A percentile compares a stretch with the other conserved stretches of the same genome.
Evolutionary conservation across 306 rosid species (phyloP).

Genomic region (Rosa rugosa): DNA sequence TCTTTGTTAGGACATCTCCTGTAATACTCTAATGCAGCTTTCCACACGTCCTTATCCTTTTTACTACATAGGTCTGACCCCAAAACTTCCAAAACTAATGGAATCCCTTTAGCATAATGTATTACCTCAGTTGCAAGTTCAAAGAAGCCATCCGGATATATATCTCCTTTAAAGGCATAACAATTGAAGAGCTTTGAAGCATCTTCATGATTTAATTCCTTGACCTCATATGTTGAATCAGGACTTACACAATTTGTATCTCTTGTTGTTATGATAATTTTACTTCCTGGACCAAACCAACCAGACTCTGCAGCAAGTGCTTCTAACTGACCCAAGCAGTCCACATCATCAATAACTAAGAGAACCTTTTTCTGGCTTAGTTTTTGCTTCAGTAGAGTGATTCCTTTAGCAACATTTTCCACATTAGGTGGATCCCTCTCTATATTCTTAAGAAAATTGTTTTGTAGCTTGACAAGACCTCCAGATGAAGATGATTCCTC

Average conservation of each 20-base stretch:
- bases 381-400: not conserved
- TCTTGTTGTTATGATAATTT: conserved; percentile 19
- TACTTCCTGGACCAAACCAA: not conserved
- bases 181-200: not conserved
- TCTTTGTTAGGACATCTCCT: conserved; percentile 29
- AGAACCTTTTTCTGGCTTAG: not conserved
- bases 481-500: not conserved
- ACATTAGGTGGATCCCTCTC: not conserved
- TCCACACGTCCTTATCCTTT: conserved; percentile 29
- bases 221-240: not conserved
- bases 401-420: not conserved
- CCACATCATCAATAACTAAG: conserved; percentile 6
- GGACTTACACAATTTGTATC: not conserved
- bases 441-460: not conserved
- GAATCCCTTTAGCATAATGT: conserved; percentile 2
- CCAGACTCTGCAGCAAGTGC: not conserved
- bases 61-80: conserved; percentile 33
- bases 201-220: not conserved
- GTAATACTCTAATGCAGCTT: conserved; percentile 29
- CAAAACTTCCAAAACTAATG: conserved; percentile 39
- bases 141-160: not conserved
- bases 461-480: not conserved
- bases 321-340: not conserved
- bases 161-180: not conserved
- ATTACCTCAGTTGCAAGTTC: not conserved